Evolutionary conservation across 306 rosid genomes (phyloP).

Genomic region (Glycine tomentella): DNA sequence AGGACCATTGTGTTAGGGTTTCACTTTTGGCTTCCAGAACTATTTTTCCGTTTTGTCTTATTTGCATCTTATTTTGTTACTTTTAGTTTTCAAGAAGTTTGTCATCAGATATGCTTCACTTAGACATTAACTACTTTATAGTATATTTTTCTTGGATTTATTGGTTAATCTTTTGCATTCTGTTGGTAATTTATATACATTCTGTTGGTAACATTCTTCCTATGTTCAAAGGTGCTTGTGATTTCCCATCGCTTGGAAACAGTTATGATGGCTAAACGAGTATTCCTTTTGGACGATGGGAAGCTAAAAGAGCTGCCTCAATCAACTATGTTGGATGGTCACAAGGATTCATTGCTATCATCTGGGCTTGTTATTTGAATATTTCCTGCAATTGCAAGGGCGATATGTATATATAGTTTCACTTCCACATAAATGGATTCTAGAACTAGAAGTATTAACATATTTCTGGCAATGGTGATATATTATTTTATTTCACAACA

Average conservation of each 20-base stretch:
- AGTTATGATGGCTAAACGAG: constrained; percentile 83
- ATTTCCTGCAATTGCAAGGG: constrained; percentile 8
- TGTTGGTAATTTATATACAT: constrained; percentile 4
- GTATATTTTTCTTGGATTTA: too few relatives aligned
- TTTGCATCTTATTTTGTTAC: constrained; percentile 17
- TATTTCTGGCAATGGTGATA: constrained; percentile 34
- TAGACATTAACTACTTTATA: too few relatives aligned
- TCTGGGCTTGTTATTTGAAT: constrained; percentile 62
- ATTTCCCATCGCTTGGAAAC: constrained; percentile 93
- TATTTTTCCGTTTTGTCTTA: background rate
- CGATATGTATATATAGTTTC: background rate
- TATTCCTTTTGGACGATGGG: constrained; percentile 70
- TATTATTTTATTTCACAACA: constrained; percentile 4
- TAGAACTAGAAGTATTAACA: constrained; percentile 40
- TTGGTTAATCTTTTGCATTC: constrained; percentile 9
- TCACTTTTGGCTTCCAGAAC: background rate
- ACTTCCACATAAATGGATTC: constrained; percentile 4
- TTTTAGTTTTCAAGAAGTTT: background rate
- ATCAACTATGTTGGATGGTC: constrained; percentile 54
- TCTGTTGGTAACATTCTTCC: constrained; percentile 35
- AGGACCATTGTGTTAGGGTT: background rate
- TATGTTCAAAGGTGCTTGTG: constrained; percentile 74
- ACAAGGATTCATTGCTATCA: constrained; percentile 49
- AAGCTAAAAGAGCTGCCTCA: constrained; percentile 75
- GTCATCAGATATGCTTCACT: background rate